A percentile compares a stretch with the other conserved stretches of the same genome.
Evolutionary conservation across 371 early-diverging fungal genomes (phyloP).

Genomic region (Mucor saturninus): DNA sequence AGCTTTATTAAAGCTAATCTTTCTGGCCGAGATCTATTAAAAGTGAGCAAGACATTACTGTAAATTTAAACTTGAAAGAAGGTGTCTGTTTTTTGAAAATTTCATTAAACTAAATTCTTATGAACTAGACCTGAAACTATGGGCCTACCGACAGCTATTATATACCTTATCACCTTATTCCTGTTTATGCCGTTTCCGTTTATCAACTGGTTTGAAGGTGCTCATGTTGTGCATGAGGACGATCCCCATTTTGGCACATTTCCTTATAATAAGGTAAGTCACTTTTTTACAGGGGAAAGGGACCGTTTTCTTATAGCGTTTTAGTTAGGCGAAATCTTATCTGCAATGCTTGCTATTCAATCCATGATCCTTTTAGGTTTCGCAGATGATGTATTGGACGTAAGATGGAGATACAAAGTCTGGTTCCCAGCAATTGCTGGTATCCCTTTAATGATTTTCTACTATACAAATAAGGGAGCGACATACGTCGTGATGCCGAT

Average conservation of each 20-base stretch:
- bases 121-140: slow-evolving; percentile 43
- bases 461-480: slow-evolving; percentile 87
- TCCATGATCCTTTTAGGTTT: slow-evolving; percentile 97
- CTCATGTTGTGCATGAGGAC: slow-evolving; percentile 42
- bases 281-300: not conserved
- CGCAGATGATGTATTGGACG: slow-evolving; percentile 96
- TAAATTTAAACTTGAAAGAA: slow-evolving; percentile 35
- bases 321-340: slow-evolving; percentile 84
- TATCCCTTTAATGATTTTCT: slow-evolving; percentile 92
- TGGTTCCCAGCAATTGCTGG: slow-evolving; percentile 94
- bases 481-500: slow-evolving; percentile 89
- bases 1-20: slow-evolving; percentile 76
- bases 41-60: slow-evolving; percentile 73
- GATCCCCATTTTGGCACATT: slow-evolving; percentile 58
- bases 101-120: not conserved
- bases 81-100: not conserved
- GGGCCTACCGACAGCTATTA: slow-evolving; percentile 56
- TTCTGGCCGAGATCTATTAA: slow-evolving; percentile 84
- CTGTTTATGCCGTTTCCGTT: slow-evolving; percentile 94
- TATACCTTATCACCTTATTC: slow-evolving; percentile 87
- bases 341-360: slow-evolving; percentile 87
- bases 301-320: not conserved
- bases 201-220: slow-evolving; percentile 72
- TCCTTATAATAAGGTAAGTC: slow-evolving; percentile 71
- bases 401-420: slow-evolving; percentile 96